These are phyloP conservation scores for Salix purpurea DNA, from an alignment of 345 rosid species.

Conservation along the genomic window DNA sequence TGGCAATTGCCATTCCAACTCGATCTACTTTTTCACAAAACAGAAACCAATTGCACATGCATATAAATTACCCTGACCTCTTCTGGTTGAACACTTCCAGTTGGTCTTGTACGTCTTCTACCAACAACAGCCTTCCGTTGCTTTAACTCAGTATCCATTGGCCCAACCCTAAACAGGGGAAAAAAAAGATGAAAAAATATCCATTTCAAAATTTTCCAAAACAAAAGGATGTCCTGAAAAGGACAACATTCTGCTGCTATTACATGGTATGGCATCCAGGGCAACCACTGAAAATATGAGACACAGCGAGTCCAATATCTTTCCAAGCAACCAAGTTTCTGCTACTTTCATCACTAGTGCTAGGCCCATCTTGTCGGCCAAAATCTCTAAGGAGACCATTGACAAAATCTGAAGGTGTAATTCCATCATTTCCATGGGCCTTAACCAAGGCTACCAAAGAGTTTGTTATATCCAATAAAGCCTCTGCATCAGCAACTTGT, in stretches of 20 bases:
- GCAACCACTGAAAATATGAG: constrained; percentile 18
- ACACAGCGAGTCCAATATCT: constrained; percentile 30
- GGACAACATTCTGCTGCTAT: neutral
- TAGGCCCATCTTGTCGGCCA: constrained; percentile 13
- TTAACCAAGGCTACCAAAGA: constrained; percentile 22
- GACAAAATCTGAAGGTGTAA: constrained; percentile 32
- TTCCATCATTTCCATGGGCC: constrained; percentile 28
- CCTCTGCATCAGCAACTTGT: constrained; percentile 46
- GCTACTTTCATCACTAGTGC: constrained; percentile 3
- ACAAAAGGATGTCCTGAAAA: neutral
- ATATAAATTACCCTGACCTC: constrained; percentile 23
- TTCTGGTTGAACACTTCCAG: constrained; percentile 15
- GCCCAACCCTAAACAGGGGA: constrained; percentile 36
- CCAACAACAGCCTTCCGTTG: constrained; percentile 15
- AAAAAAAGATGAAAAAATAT: neutral
- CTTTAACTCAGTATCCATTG: constrained; percentile 28
- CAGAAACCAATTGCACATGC: neutral
- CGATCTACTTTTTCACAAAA: neutral
- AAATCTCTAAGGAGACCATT: constrained; percentile 23
- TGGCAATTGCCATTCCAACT: neutral
- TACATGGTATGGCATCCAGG: constrained; percentile 42
- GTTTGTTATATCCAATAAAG: constrained; percentile 31
- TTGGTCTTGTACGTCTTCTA: constrained; percentile 7
- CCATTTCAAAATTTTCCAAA: neutral
- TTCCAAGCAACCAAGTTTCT: constrained; percentile 25